Evolutionary conservation across 495 filamentous ascomycete species (phyloP).

Genomic region (Penicillium canariense): DNA sequence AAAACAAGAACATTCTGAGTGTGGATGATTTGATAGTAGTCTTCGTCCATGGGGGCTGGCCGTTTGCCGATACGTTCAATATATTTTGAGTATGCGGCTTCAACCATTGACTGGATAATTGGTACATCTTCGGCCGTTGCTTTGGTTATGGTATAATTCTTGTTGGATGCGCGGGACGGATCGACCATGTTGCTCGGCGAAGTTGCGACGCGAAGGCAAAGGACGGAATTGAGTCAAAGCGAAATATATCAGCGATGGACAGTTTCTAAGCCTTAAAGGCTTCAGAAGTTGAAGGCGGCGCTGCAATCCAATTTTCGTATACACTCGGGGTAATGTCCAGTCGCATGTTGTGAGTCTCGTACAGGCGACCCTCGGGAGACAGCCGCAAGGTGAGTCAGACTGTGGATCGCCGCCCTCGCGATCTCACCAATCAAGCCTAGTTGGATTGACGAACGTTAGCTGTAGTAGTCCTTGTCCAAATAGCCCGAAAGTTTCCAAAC

Average conservation of each 20-base stretch:
- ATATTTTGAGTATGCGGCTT: slow-evolving; percentile 36
- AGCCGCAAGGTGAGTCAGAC: no score
- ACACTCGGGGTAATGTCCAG: no score
- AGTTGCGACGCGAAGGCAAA: neutral
- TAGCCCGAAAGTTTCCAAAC: no score
- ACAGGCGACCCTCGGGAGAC: no score
- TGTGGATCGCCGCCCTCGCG: no score
- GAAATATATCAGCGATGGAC: neutral
- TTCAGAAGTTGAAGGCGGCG: neutral
- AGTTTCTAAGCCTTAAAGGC: neutral
- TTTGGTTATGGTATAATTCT: slow-evolving; percentile 14
- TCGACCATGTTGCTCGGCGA: neutral
- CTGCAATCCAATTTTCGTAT: no score
- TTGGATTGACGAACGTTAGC: no score
- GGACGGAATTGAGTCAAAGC: no score
- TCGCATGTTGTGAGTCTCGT: no score
- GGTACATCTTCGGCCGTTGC: slow-evolving; percentile 26
- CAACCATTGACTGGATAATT: slow-evolving; percentile 27
- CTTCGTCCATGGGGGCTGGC: slow-evolving; percentile 33
- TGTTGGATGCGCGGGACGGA: neutral
- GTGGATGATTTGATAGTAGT: slow-evolving; percentile 24
- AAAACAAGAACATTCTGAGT: slow-evolving; percentile 18
- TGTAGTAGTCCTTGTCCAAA: no score
- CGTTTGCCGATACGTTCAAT: slow-evolving; percentile 36
- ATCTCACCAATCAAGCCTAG: no score